Base-by-base conservation (phyloP, 495 filamentous ascomycete genomes). In the Usnea hakonensis region DNA sequence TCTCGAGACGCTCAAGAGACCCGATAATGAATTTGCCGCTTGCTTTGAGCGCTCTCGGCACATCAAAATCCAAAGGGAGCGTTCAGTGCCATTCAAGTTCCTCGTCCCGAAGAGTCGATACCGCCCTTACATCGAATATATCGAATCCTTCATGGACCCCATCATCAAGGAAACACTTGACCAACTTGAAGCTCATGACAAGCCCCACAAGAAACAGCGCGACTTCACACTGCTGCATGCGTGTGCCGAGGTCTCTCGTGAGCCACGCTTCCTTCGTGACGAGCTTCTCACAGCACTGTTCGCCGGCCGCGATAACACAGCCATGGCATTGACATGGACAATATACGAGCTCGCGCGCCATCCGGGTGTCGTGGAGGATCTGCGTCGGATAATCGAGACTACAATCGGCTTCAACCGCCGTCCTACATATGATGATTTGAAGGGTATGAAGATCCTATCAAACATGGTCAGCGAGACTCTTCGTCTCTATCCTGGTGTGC, bases 361-460 rank as follows among this genome's bases (percentile, higher is more conserved):
- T 37, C 74, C 70, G 10, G 58, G 67, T 2, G 23, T 67, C 11
- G 57, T 96, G 16, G 78, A 91, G 66, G 90, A 95, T 66, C 75
- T 83, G 37, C 87, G 86, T 65, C 82, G 86, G 64, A 78, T 82
- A 64, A 88, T 92, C 44, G 79, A 82, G 17, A 87, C 94, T 66
- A 54, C 54, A 10, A 58, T 60, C 28, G 62, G 43, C 10, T 16
- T 37, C 28, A 36, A 30, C 28, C 3, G 28, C n/a, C 28, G 21
- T 19, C 54, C 54, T 32, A 56, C 54, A 56, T 65, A 72, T 40
- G 48, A 55, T 0, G 63, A 63, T n/a, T 53, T 68, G 14, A 62
- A 70, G 28, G 33, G 57, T 37, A 46, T 69, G 21, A 41, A 55
- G 7, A 66, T 75, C 52, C 65, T 83, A 28, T 75, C 78, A 46